Base-by-base conservation (phyloP, 768 basidiomycete species). In the Dacryopinax spathularia region DNA sequence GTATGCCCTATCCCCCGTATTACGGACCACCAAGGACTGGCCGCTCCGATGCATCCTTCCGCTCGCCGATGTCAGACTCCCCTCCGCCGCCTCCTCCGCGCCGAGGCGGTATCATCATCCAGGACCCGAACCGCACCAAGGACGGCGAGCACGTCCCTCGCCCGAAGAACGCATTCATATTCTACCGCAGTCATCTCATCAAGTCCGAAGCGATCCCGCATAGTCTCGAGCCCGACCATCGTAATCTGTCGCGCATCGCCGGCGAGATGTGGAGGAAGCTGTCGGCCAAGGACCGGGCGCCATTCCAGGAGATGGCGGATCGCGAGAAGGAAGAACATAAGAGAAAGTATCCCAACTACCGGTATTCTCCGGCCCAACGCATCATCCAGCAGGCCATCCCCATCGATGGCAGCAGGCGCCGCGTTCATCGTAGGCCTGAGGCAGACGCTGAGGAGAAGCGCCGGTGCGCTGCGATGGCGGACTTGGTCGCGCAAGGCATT, bases 91-190 rank as follows among this genome's bases (percentile, higher is more conserved):
- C n/a, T n/a, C n/a, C n/a, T n/a, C n/a, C n/a, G n/a, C n/a, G n/a
- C n/a, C n/a, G n/a, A n/a, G n/a, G n/a, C n/a, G n/a, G n/a, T n/a
- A n/a, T n/a, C n/a, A n/a, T 56, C 48, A 18, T 5, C 12, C 25
- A 29, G 48, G 31, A 29, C 22, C 48, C 48, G 4, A 13, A 56
- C 29, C 48, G 48, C 48, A 10, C 12, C 13, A 56, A 56, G 48
- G 20, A 13, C 18, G 48, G 48, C 5, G 65, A 63, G 9, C 87
- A 88, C 69, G 80, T 88, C 36, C 84, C 85, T 18, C 82, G 88
- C 29, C 87, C 87, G 0, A 77, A 84, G 16, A 89, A 89, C 72
- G 84, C 87, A 0, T 90, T 90, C 74, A 88, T 90, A 67, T 80
- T 89, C 66, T 90, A 88, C 71, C 80, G 88, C 39, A 86, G 82